phyloP scores from a whole-genome alignment of 208 protist species.

The Leptomonas seymouri region DNA sequence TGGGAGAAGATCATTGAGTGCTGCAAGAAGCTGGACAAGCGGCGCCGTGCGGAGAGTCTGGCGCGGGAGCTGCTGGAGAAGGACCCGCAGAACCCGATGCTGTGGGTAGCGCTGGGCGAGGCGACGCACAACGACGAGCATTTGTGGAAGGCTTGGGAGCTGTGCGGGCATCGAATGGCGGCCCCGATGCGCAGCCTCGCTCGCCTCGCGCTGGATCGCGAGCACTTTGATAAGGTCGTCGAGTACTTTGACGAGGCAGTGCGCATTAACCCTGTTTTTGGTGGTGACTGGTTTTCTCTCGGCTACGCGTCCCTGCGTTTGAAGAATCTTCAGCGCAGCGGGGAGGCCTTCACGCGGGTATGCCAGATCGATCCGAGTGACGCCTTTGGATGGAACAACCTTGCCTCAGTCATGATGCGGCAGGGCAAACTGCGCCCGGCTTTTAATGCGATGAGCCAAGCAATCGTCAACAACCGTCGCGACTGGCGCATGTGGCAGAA shows the following conservation, averaged over 20 bases:
- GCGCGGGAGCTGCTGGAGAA: conserved; percentile 81
- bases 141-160: conserved; percentile 92
- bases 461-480: conserved; percentile 80
- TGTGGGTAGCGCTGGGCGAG: conserved; percentile 92
- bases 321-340: conserved; percentile 68
- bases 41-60: conserved; percentile 83
- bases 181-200: conserved; percentile 90
- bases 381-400: conserved; percentile 92
- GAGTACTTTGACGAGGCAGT: conserved; percentile 91
- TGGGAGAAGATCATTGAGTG: conserved; percentile 92
- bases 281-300: conserved; percentile 92
- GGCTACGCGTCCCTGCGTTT: conserved; percentile 84
- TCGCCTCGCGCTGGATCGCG: conserved; percentile 75
- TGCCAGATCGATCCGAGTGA: conserved; percentile 91
- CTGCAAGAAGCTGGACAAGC: conserved; percentile 89
- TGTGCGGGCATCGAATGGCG: conserved; percentile 79
- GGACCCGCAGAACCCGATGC: conserved; percentile 83
- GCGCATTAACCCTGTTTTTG: conserved; percentile 88
- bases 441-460: conserved; percentile 92
- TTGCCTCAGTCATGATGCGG: conserved; percentile 84
- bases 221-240: conserved; percentile 88
- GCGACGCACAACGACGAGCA: conserved; percentile 82
- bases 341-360: conserved; percentile 89
- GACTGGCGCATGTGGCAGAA: conserved; percentile 94
- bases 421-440: conserved; percentile 79